Base-by-base conservation (phyloP, 2,329 filamentous ascomycete genomes). In the Verticillium longisporum region DNA sequence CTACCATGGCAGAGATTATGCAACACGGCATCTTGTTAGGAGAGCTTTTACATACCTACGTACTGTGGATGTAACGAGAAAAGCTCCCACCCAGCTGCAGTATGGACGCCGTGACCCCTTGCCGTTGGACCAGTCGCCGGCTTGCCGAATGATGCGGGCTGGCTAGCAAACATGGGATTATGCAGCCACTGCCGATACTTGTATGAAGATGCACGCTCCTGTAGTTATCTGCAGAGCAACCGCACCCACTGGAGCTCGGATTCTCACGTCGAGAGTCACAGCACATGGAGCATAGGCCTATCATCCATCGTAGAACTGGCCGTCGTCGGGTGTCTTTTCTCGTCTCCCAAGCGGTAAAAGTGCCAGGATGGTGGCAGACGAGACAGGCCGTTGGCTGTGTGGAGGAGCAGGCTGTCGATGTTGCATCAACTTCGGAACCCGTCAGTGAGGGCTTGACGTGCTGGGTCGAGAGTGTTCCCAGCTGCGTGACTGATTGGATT, bases 81-180 rank as follows among this genome's bases (percentile, higher is more conserved):
- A 15, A 53, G 45, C 45, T 2, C 45, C 6, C 18, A 53, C 21
- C 2, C 45, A 9, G 45, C 45, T 18, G 45, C 18, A 21, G 9
- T n/a, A 26, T 21, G 45, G 45, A 53, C 45, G 26, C 21, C 31
- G 56, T 45, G 56, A 34, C 56, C 18, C n/a, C 14, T 32, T 38
- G n/a, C 26, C 31, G 56, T 34, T 50, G 37, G 56, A 41, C 38
- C 56, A 58, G 50, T 58, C 45, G 56, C 45, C 45, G 56, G 56
- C 37, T 58, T 58, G n/a, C 56, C 56, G 56, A 58, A 50, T 9
- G 37, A 50, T 33, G 56, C 56, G 38, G 56, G 56, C n/a, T 58
- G 38, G 56, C 56, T 33, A 32, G 56, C 56, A 58, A 58, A 58
- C 56, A 58, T 38, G 38, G 56, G 26, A 50, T 7, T n/a, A 38